Conservation (phyloP, 345 rosid genomes). For the Noccaea caerulescens region DNA sequence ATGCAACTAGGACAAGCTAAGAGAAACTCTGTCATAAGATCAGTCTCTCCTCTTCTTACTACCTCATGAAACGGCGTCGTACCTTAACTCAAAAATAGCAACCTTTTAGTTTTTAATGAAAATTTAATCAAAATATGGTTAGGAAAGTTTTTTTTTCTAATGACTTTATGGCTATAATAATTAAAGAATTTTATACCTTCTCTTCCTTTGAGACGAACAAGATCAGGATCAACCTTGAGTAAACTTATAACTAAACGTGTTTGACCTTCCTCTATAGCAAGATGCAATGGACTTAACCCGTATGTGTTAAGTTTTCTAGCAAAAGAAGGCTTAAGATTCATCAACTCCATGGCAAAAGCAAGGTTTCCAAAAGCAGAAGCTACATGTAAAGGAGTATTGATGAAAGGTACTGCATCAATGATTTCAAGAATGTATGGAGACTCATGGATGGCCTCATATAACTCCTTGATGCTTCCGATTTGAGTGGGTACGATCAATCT, state of each 20-base stretch:
- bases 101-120: background rate
- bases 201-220: slow-evolving; percentile 37
- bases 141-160: background rate
- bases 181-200: slow-evolving; percentile 17
- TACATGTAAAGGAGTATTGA: slow-evolving; percentile 47
- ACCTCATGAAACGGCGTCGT: slow-evolving; percentile 40
- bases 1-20: slow-evolving; percentile 35
- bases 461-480: slow-evolving; percentile 29
- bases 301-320: slow-evolving; percentile 45
- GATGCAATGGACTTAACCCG: slow-evolving; percentile 45
- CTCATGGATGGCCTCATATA: slow-evolving; percentile 35
- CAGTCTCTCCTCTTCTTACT: slow-evolving; percentile 32
- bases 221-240: slow-evolving; percentile 22
- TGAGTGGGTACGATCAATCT: slow-evolving; percentile 22
- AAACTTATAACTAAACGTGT: slow-evolving; percentile 16
- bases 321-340: slow-evolving; percentile 48
- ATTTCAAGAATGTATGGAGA: slow-evolving; percentile 37
- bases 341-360: slow-evolving; percentile 45
- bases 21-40: slow-evolving; percentile 39
- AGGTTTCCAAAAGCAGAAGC: slow-evolving; percentile 42
- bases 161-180: background rate
- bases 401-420: slow-evolving; percentile 46
- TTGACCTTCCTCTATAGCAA: slow-evolving; percentile 41
- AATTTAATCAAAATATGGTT: background rate
- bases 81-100: slow-evolving; percentile 18